Base-by-base conservation (phyloP, 768 basidiomycete species). In the Lactifluus subvellereus region DNA sequence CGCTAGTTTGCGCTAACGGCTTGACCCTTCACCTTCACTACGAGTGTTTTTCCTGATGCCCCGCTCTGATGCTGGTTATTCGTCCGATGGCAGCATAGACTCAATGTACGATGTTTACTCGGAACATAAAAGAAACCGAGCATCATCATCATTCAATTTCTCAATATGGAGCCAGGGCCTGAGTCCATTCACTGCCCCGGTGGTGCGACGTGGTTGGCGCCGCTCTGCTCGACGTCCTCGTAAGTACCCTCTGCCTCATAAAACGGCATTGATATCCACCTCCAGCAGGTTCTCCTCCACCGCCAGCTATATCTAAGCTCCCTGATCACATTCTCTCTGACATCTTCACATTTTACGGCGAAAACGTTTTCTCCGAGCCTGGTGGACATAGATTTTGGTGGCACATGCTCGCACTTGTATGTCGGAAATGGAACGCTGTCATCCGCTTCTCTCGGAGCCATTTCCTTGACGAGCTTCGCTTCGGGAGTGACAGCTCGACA, bases 21-120 rank as follows among this genome's bases (percentile, higher is more conserved):
- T 16, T 27, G 0, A 43, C 16, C 16, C 20, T 20, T 20, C 45
- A 47, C 20, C 20, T 22, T 47, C 8, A 20, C n/a, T 27, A 27
- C 27, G 27, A 27, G 27, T 3, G 27, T 27, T 47, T 13, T 7
- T 10, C 1, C 20, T 47, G 45, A 47, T 47, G 45, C 4, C 43
- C 13, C 32, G n/a, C 11, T 57, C 55, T 6, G 55, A 57, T 35
- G 43, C 43, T 45, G 43, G 32, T 14, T 35, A 47, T 57, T 47
- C 32, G 11, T 57, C 55, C 32, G 43, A 47, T 20, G 55, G 55
- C 18, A n/a, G 20, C 18, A 18, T 57, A 8, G 30, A 16, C 13
- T 47, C 43, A 8, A 57, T 57, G 32, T 57, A 57, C 32, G n/a
- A 6, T 47, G n/a, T n/a, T n/a, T 57, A 57, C n/a, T 33, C 55